Conservation (phyloP, 2,329 filamentous ascomycete species). For the Diaporthe helianthi region DNA sequence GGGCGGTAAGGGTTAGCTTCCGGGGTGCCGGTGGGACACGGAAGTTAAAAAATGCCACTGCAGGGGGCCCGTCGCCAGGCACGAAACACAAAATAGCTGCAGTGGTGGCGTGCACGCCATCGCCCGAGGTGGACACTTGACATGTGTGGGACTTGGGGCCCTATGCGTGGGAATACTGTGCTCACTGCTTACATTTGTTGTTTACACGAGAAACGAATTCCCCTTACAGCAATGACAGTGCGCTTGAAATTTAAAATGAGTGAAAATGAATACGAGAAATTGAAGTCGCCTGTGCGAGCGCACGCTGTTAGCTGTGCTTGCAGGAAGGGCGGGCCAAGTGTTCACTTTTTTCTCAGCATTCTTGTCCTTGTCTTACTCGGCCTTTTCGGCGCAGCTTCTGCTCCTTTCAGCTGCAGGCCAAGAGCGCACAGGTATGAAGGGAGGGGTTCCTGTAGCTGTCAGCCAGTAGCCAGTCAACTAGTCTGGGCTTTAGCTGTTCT, state of each 20-base stretch:
- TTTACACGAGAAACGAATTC: not conserved
- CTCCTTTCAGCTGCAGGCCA: slow-evolving; percentile 1
- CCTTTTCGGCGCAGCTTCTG: not conserved
- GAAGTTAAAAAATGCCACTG: slow-evolving; percentile 10
- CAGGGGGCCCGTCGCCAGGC: not conserved
- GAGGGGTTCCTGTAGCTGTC: not conserved
- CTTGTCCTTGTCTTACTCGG: not conserved
- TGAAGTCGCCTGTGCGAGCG: too few relatives aligned
- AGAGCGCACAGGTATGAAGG: slow-evolving; percentile 19
- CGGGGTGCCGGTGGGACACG: not conserved
- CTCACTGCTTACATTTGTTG: not conserved
- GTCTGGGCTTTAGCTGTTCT: not conserved
- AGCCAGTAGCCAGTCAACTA: not conserved
- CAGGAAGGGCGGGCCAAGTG: not conserved
- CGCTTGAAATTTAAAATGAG: not conserved
- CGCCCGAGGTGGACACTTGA: not conserved
- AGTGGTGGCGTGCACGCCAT: not conserved
- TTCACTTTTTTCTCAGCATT: not conserved
- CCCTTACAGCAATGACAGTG: not conserved
- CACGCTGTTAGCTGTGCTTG: not conserved
- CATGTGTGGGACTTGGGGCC: not conserved
- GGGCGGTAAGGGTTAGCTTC: slow-evolving; percentile 8
- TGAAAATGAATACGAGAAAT: slow-evolving; percentile 12
- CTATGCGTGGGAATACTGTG: too few relatives aligned
- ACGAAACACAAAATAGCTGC: not conserved